phyloP scores from a whole-genome alignment of 495 filamentous ascomycete genomes.

The Talaromyces liani region DNA sequence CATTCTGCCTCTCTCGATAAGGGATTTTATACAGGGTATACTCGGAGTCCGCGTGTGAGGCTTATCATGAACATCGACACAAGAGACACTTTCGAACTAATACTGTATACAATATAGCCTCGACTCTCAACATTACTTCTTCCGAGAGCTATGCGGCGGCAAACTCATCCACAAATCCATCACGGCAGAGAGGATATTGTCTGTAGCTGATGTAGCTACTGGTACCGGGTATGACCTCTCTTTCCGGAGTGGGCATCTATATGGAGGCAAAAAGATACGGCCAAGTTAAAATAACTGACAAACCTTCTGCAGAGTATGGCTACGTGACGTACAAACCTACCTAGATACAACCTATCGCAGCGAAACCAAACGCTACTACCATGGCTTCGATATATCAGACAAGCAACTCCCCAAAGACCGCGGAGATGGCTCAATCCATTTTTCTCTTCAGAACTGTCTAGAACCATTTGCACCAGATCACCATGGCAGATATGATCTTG shows the following conservation, averaged over 20 bases:
- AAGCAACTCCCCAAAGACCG: conserved; percentile 19
- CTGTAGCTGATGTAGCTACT: conserved; percentile 30
- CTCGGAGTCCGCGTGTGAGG: too few species aligned
- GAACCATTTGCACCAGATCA: conserved; percentile 23
- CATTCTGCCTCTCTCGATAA: neutral
- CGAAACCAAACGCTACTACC: conserved; percentile 12
- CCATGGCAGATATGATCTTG: conserved; percentile 24
- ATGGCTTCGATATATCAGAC: conserved; percentile 32
- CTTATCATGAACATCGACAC: too few species aligned
- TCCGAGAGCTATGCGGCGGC: conserved; percentile 14
- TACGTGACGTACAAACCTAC: conserved; percentile 13
- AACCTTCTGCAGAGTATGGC: conserved; percentile 12
- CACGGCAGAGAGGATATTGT: conserved; percentile 11
- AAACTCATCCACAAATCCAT: conserved; percentile 24
- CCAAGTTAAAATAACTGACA: too few species aligned
- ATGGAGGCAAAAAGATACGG: neutral
- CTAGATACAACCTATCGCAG: conserved; percentile 8
- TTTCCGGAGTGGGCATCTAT: neutral
- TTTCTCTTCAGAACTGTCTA: conserved; percentile 23
- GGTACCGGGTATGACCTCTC: conserved; percentile 26
- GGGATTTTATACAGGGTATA: neutral
- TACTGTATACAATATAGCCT: conserved; percentile 12
- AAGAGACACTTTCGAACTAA: too few species aligned
- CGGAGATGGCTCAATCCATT: conserved; percentile 11
- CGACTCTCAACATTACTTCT: conserved; percentile 20